These are phyloP conservation scores for Leccinum aurantiacum DNA, from an alignment of 768 basidiomycete species.

Conservation along the genomic window DNA sequence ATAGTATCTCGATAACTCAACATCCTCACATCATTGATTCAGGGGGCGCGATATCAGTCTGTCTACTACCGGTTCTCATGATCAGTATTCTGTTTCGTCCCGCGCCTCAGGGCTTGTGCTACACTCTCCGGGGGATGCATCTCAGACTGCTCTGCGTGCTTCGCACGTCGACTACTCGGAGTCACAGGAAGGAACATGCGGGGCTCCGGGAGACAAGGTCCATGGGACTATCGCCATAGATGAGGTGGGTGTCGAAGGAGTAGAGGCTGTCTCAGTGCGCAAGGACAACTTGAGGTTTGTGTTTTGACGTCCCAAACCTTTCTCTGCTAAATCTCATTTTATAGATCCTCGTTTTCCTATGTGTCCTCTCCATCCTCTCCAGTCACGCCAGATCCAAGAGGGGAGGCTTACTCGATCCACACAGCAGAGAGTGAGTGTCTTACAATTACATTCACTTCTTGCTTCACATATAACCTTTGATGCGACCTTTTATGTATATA, in stretches of 20 bases:
- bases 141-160: background rate
- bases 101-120: background rate
- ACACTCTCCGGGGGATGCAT: background rate
- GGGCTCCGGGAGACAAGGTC: too few relatives aligned
- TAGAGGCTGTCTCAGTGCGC: background rate
- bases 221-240: background rate
- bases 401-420: background rate
- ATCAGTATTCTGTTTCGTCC: background rate
- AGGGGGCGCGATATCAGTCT: background rate
- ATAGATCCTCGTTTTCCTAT: conserved; percentile 1
- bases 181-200: background rate
- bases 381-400: background rate
- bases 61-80: background rate
- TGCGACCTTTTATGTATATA: background rate
- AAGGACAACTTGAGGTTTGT: background rate
- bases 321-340: background rate
- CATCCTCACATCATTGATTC: background rate
- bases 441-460: background rate
- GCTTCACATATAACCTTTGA: background rate
- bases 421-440: conserved; percentile 1
- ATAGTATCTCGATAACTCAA: background rate
- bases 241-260: background rate
- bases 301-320: background rate
- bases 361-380: background rate
- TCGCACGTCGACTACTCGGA: background rate